Base-by-base conservation (phyloP, 2,329 filamentous ascomycete species). In the Pyricularia sp. region DNA sequence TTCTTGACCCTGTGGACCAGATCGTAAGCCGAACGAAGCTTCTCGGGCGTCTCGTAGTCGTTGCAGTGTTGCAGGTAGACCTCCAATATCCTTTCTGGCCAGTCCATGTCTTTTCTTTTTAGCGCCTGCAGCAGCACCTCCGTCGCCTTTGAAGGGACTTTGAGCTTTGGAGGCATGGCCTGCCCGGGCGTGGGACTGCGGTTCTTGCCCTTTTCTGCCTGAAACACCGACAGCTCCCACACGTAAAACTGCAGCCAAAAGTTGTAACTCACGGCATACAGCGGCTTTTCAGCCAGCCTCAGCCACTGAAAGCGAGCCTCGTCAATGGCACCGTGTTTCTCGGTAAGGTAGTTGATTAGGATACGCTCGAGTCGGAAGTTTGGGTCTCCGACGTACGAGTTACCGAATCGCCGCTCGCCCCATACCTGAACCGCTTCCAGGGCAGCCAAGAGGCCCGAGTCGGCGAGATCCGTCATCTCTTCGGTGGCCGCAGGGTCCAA, bases 181-280 rank as follows among this genome's bases (percentile, higher is more conserved):
- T 71, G 50, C 2, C 79, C 80, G 5, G 85, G 84, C 0, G 83
- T 85, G 1, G 84, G 82, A 70, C 86, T 86, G 70, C 84, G 81
- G 50, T 80, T 79, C 69, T 83, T 85, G 68, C 84, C 82, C 69
- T 77, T 80, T 5, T 83, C 82, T 2, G 81, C 79, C 28, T 74
- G 71, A 71, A 86, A 87, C 4, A 87, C 74, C 69, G 91, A 84
- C 84, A 98, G 90, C 79, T 98, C 95, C 91, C 93, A 98, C 68
- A 90, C 84, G 79, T 97, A 97, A 78, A 93, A 97, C 63, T 90
- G 88, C 69, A 94, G 85, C 95, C 95, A 99, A 77, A 98, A 98
- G 74, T 97, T 93, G 75, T 94, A 93, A 73, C 89, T 94, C 73
- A 93, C 87, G 33, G 89, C 88, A 69, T 93, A 81, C 3, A 88